These are phyloP conservation scores for Acacia concinna DNA, from an alignment of 331 rosid genomes.

Conservation along the genomic window DNA sequence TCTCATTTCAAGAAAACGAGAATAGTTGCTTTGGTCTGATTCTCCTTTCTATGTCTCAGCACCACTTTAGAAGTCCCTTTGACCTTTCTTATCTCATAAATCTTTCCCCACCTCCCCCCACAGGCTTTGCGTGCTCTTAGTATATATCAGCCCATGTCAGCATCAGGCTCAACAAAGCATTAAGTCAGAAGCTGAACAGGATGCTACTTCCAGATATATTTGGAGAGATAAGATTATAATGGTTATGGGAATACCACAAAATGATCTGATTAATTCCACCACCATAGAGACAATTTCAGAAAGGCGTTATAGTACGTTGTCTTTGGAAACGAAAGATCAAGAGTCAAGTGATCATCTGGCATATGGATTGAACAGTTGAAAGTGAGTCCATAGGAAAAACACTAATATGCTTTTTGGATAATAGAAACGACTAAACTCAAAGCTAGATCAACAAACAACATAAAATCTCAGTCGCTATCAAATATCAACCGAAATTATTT, in stretches of 20 bases:
- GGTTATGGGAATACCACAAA: background rate
- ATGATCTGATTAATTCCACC: background rate
- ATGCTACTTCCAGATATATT: background rate
- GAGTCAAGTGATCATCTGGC: constrained; percentile 16
- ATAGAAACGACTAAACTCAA: background rate
- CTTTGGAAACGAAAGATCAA: background rate
- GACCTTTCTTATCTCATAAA: background rate
- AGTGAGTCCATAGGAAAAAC: background rate
- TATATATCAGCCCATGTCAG: background rate
- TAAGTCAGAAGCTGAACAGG: background rate
- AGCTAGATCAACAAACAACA: background rate
- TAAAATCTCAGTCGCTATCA: background rate
- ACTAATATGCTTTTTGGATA: background rate
- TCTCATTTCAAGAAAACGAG: background rate
- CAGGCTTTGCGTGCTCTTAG: background rate
- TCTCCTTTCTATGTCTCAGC: background rate
- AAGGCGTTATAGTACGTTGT: background rate
- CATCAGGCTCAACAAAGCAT: background rate
- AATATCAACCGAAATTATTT: constrained; percentile 12
- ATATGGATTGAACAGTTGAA: constrained; percentile 12
- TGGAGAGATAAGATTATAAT: constrained; percentile 6
- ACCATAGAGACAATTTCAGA: constrained; percentile 14
- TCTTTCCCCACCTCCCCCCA: background rate
- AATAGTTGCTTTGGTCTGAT: background rate
- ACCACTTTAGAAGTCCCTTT: background rate